Evolutionary conservation across 768 basidiomycete genomes (phyloP).

Genomic region (Mrakia hoshinonis): DNA sequence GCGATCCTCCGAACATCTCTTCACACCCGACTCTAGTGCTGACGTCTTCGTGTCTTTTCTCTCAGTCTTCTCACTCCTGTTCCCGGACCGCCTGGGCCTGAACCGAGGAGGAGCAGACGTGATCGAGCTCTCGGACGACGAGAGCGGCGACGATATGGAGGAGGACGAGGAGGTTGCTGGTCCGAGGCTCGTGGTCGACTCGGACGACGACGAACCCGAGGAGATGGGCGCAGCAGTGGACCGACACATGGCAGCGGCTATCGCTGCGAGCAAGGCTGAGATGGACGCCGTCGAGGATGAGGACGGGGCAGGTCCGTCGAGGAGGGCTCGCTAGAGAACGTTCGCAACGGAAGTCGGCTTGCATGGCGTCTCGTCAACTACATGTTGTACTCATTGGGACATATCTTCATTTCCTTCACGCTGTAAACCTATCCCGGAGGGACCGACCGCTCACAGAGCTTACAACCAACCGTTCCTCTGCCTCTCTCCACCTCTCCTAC

Average conservation of each 20-base stretch:
- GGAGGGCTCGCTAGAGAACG: too few species aligned
- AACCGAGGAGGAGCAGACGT: background rate
- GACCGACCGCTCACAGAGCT: too few species aligned
- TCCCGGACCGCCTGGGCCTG: constrained; percentile 9
- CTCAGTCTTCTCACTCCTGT: constrained; percentile 18
- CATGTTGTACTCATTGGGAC: too few species aligned
- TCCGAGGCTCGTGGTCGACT: background rate
- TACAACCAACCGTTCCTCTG: too few species aligned
- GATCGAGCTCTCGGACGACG: background rate
- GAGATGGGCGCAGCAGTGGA: background rate
- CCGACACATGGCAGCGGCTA: too few species aligned
- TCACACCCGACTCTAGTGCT: background rate
- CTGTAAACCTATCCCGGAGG: too few species aligned
- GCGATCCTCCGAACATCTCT: background rate
- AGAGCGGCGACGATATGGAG: background rate
- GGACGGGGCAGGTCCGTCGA: too few species aligned
- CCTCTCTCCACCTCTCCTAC: too few species aligned
- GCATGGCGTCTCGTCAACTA: too few species aligned
- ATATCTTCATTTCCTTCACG: too few species aligned
- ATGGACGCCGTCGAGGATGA: background rate
- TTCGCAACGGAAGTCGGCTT: too few species aligned
- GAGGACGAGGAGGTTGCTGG: constrained; percentile 1
- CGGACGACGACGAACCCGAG: background rate
- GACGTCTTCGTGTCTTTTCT: background rate
- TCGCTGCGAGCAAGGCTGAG: too few species aligned